Percentiles rank a stretch among this genome's conserved stretches.
Conservation (phyloP, 805 yeast genomes). For the Saccharomyces kudriavzevii region DNA sequence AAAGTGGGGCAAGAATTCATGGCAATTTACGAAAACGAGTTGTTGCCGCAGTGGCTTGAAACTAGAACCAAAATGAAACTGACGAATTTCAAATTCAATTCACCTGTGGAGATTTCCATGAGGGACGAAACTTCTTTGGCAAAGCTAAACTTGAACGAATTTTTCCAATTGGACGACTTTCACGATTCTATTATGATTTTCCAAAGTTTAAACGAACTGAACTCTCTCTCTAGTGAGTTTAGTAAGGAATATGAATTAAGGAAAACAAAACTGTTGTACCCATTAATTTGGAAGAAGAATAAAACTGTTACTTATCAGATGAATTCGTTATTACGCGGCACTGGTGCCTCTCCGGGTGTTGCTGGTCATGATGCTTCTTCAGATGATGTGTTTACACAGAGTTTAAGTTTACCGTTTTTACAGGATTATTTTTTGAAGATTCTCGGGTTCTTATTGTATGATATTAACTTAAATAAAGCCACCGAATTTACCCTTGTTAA, state of each 20-base stretch:
- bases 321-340: background rate
- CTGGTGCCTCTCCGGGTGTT: slow-evolving; percentile 17
- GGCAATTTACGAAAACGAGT: slow-evolving; percentile 48
- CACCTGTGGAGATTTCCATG: slow-evolving; percentile 75
- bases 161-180: slow-evolving; percentile 60
- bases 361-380: slow-evolving; percentile 13
- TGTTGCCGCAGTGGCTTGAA: slow-evolving; percentile 47
- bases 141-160: slow-evolving; percentile 28
- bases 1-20: slow-evolving; percentile 34
- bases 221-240: slow-evolving; percentile 53
- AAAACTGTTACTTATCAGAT: slow-evolving; percentile 4
- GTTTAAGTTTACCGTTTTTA: slow-evolving; percentile 25
- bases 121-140: slow-evolving; percentile 47
- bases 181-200: slow-evolving; percentile 80
- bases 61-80: slow-evolving; percentile 49
- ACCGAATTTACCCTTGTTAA: slow-evolving; percentile 59
- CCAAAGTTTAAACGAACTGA: slow-evolving; percentile 58
- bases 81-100: slow-evolving; percentile 57
- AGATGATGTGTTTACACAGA: slow-evolving; percentile 22
- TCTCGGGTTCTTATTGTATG: slow-evolving; percentile 70
- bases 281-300: slow-evolving; percentile 41
- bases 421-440: slow-evolving; percentile 52
- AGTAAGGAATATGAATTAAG: slow-evolving; percentile 64
- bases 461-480: slow-evolving; percentile 54
- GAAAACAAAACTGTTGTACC: slow-evolving; percentile 63